Percentiles rank a stretch among this genome's conserved stretches.
Conservation (phyloP, 78 protist genomes). For the Diacronema lutheri region DNA sequence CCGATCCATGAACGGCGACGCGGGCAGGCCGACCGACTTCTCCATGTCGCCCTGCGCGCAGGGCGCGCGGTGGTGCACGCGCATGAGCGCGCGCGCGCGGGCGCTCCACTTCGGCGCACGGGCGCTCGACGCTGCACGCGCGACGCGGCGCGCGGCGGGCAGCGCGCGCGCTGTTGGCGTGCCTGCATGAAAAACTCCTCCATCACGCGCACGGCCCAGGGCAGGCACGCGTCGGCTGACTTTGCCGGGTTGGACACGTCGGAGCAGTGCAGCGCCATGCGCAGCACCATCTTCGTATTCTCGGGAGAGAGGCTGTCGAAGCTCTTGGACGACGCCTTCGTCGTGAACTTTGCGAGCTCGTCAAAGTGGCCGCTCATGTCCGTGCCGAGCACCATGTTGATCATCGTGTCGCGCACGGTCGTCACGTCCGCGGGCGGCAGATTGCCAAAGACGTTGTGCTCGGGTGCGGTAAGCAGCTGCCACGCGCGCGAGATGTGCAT, state of each 20-base stretch:
- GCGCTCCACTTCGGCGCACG: background rate
- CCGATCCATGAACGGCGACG: slow-evolving; percentile 45
- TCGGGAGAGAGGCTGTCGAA: background rate
- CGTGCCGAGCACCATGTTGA: slow-evolving; percentile 13
- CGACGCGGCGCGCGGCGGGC: background rate
- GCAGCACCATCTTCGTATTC: background rate
- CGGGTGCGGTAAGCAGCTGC: background rate
- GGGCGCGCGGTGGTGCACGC: background rate
- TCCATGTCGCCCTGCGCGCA: slow-evolving; percentile 36
- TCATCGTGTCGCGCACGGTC: background rate
- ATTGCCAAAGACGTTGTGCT: background rate
- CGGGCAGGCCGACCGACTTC: background rate
- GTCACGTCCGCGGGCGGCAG: background rate
- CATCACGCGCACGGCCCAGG: slow-evolving; percentile 37
- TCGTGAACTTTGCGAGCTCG: slow-evolving; percentile 14
- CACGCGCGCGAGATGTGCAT: background rate
- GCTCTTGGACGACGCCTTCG: background rate
- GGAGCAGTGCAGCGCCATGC: slow-evolving; percentile 20
- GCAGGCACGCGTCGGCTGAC: background rate
- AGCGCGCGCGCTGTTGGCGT: background rate
- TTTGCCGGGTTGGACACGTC: slow-evolving; percentile 35
- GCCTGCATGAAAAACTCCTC: slow-evolving; percentile 15
- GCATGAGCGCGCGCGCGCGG: background rate
- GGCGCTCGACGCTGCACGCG: too few relatives aligned
- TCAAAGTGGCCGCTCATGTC: slow-evolving; percentile 37